Evolutionary conservation across 2,329 filamentous ascomycete genomes (phyloP).

Genomic region (Alternaria panax): DNA sequence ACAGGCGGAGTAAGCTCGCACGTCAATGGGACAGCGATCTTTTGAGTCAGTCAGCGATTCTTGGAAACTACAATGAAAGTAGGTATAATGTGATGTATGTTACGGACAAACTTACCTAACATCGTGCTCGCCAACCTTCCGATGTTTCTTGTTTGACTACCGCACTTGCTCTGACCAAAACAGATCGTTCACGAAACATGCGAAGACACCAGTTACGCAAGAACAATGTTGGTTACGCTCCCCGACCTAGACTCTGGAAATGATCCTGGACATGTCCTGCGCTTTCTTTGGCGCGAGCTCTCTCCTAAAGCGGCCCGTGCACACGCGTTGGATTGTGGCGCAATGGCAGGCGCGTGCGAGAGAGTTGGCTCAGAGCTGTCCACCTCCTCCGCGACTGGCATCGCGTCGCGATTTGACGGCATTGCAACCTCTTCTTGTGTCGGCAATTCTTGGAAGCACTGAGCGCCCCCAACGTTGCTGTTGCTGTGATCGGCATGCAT

Average conservation of each 20-base stretch:
- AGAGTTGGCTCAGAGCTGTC: background rate
- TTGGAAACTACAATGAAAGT: background rate
- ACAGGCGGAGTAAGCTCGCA: slow-evolving; percentile 53
- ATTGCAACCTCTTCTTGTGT: background rate
- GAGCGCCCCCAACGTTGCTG: background rate
- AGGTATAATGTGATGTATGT: background rate
- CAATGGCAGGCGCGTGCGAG: background rate
- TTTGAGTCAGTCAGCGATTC: slow-evolving; percentile 15
- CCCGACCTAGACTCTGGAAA: background rate
- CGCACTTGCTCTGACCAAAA: background rate
- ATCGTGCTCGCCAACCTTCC: too few species aligned
- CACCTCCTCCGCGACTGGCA: background rate
- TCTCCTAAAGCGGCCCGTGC: background rate
- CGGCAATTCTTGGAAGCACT: background rate
- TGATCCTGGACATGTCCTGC: background rate
- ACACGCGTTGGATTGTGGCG: background rate
- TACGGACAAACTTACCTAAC: too few species aligned
- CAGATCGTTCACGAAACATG: too few species aligned
- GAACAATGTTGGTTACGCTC: background rate
- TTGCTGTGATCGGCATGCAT: too few species aligned
- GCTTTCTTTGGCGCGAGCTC: background rate
- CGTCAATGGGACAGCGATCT: slow-evolving; percentile 54
- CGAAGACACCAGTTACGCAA: background rate
- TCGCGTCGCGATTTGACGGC: background rate
- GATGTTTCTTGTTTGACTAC: background rate